These are phyloP conservation scores for Colletotrichum neosansevieriae DNA, from an alignment of 2,329 filamentous ascomycete species.

Conservation along the genomic window DNA sequence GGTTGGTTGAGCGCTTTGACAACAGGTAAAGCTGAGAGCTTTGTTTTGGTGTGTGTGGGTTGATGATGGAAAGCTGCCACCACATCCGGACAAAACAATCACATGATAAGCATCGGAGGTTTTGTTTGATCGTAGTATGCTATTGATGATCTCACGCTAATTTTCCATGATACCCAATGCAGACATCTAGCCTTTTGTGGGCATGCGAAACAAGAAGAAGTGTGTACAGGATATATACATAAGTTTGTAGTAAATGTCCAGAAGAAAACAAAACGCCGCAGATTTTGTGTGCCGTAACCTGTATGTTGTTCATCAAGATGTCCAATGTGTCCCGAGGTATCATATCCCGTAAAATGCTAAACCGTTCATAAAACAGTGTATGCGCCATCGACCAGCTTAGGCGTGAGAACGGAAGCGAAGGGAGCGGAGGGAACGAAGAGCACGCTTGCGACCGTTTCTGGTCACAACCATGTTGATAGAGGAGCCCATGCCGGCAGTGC, in stretches of 20 bases:
- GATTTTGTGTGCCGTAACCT: background rate
- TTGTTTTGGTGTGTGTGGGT: too few species aligned
- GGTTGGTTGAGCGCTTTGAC: too few species aligned
- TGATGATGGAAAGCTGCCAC: too few species aligned
- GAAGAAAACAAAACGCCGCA: constrained; percentile 24
- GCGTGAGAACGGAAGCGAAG: constrained; percentile 39
- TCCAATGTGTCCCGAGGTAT: constrained; percentile 32
- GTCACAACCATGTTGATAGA: constrained; percentile 52
- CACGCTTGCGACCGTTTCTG: constrained; percentile 46
- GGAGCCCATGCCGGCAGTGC: constrained; percentile 55
- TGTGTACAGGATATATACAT: constrained; percentile 36
- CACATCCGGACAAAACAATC: too few species aligned
- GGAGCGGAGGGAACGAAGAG: constrained; percentile 35
- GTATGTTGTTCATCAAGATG: constrained; percentile 20
- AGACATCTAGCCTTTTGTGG: background rate
- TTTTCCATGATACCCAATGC: background rate
- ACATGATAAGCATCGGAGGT: too few species aligned
- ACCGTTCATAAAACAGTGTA: constrained; percentile 22
- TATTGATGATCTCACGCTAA: background rate
- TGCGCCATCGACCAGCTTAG: constrained; percentile 38
- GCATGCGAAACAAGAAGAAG: constrained; percentile 8
- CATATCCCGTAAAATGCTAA: constrained; percentile 35
- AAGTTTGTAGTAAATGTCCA: constrained; percentile 32
- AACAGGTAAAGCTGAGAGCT: too few species aligned
- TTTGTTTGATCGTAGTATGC: too few species aligned